Evolutionary conservation across 257 asterid species (phyloP).

Genomic region (Fraxinus pennsylvanica): DNA sequence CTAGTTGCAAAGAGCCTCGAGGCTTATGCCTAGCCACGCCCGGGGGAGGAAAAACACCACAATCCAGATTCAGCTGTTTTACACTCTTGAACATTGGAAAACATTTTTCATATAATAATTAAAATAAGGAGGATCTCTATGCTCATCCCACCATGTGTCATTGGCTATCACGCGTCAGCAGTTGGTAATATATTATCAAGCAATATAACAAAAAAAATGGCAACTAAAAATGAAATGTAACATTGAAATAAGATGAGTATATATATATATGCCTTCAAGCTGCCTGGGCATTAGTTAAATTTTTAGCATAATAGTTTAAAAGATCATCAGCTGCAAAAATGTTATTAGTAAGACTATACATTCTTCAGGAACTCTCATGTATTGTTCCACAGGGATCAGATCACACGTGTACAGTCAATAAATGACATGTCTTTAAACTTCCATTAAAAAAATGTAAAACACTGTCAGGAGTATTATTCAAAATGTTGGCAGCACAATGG

Average conservation of each 20-base stretch:
- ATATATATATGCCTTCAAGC: neutral
- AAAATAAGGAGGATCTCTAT: neutral
- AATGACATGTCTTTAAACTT: neutral
- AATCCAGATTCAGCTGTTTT: neutral
- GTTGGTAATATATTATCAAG: neutral
- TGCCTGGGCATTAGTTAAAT: neutral
- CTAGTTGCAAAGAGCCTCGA: neutral
- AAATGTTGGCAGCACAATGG: neutral
- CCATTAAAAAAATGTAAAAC: neutral
- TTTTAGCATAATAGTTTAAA: neutral
- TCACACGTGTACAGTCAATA: neutral
- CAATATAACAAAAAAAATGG: neutral
- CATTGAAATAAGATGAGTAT: too few species aligned
- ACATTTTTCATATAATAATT: too few species aligned
- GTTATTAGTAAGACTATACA: neutral
- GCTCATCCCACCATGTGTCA: neutral
- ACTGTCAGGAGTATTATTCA: neutral
- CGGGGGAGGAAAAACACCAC: neutral
- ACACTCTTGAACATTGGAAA: neutral
- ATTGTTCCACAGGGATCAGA: neutral
- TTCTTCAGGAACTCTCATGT: neutral
- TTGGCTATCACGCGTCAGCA: neutral
- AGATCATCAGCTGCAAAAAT: neutral
- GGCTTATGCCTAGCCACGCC: neutral
- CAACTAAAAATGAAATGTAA: neutral